Base-by-base conservation (phyloP, 768 basidiomycete genomes). In the Pholiota molesta region DNA sequence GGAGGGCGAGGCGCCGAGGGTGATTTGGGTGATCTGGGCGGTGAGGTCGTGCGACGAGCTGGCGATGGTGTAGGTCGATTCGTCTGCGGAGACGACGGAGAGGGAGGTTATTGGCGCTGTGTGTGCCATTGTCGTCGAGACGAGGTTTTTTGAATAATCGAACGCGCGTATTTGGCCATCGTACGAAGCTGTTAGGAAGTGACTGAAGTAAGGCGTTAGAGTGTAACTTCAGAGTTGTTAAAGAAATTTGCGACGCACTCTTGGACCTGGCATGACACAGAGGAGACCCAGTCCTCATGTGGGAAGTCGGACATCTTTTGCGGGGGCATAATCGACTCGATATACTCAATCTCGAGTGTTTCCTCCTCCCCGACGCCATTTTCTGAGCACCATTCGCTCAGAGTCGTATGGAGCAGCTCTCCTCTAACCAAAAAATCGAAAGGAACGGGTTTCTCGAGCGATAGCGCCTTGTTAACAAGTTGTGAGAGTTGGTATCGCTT, bases 401-500 rank as follows among this genome's bases (percentile, higher is more conserved):
- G 72, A 28, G 81, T 87, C 0, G 83, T 81, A 51, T 91, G 79
- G 2, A 98, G 73, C 13, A 98, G 83, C 70, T 92, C 86, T n/a
- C 94, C 94, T 49, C 84, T 81, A 44, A 97, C 79, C 49, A 99
- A 75, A 74, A 98, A 99, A 74, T 99, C 96, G 72, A 98, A 98
- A 0, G 95, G 96, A 2, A 97, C 80, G 0, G 92, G 87, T 58
- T 86, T 85, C 0, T 82, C 73, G 17, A 91, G 84, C 26, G 84
- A 82, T 28, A 99, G 80, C 0, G 96, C 93, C 71, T 97, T 97
- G 79, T 99, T 99, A 61, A 99, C 88, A 45, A 99, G 89, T 63
- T 98, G 95, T 1, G 96, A 98, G 33, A 99, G 89, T 69, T 98
- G 97, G 74, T 92, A 99, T n/a, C 97, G 88, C 60, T 84, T 86